Percentiles rank a stretch among this genome's conserved stretches.
phyloP scores from a whole-genome alignment of 257 asterid species.

The Nicotiana noctiflora region DNA sequence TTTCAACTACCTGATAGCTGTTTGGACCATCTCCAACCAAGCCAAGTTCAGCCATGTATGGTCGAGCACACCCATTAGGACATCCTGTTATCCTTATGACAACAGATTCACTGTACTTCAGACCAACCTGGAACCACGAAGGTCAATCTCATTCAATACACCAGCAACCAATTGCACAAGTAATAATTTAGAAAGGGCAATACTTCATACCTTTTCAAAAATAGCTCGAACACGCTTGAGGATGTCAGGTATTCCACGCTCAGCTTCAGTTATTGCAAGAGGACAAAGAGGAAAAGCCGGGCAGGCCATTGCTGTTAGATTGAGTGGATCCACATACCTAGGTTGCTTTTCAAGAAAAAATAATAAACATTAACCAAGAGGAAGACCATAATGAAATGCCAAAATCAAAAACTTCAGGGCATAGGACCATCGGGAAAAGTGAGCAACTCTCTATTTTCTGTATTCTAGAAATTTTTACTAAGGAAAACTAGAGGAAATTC shows the following conservation, averaged over 20 bases:
- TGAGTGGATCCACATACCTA: constrained; percentile 86
- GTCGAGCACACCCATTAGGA: constrained; percentile 98
- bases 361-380: neutral
- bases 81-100: constrained; percentile 94
- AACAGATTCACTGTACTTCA: constrained; percentile 72
- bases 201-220: constrained; percentile 60
- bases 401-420: neutral
- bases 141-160: neutral
- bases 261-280: constrained; percentile 94
- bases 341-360: constrained; percentile 57
- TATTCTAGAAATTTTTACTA: neutral
- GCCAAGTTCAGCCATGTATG: constrained; percentile 99
- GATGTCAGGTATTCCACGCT: constrained; percentile 89
- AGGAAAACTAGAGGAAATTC: neutral
- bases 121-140: constrained; percentile 66
- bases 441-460: neutral
- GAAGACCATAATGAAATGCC: constrained; percentile 1
- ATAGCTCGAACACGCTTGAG: constrained; percentile 85
- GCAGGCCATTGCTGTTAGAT: constrained; percentile 94
- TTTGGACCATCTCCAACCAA: constrained; percentile 96
- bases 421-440: neutral
- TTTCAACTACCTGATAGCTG: constrained; percentile 69
- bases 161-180: neutral
- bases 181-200: neutral
- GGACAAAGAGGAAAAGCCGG: constrained; percentile 97